phyloP scores from a whole-genome alignment of 768 basidiomycete genomes.

The Podaxis rugospora region DNA sequence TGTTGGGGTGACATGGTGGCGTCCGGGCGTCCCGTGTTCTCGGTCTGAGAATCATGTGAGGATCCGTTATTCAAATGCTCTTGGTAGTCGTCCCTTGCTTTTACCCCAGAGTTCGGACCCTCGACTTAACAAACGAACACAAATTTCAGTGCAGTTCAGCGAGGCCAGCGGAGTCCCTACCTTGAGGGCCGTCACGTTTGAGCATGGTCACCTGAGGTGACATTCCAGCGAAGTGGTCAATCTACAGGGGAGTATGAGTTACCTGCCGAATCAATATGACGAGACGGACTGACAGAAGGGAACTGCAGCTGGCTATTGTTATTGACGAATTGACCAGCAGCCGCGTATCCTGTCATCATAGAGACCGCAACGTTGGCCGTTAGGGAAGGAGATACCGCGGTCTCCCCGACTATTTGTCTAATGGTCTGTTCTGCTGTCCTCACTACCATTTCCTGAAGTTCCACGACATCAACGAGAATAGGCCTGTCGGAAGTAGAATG shows the following conservation, averaged over 20 bases:
- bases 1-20: background rate
- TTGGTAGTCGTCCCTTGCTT: background rate
- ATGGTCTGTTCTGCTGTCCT: background rate
- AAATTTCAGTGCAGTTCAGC: background rate
- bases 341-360: conserved; percentile 5
- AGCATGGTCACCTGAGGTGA: background rate
- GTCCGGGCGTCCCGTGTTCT: background rate
- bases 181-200: background rate
- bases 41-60: background rate
- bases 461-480: background rate
- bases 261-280: background rate
- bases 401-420: background rate
- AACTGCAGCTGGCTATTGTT: conserved; percentile 2
- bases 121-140: background rate
- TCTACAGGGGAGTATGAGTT: background rate
- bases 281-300: background rate
- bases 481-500: background rate
- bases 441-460: conserved; percentile 1
- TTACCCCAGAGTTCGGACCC: background rate
- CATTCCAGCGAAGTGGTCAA: background rate
- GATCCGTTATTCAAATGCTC: background rate
- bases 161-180: background rate
- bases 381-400: background rate
- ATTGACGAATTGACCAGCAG: background rate
- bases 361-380: background rate